Base-by-base conservation (phyloP, 805 yeast species). In the Zygoascus ofunaensis region DNA sequence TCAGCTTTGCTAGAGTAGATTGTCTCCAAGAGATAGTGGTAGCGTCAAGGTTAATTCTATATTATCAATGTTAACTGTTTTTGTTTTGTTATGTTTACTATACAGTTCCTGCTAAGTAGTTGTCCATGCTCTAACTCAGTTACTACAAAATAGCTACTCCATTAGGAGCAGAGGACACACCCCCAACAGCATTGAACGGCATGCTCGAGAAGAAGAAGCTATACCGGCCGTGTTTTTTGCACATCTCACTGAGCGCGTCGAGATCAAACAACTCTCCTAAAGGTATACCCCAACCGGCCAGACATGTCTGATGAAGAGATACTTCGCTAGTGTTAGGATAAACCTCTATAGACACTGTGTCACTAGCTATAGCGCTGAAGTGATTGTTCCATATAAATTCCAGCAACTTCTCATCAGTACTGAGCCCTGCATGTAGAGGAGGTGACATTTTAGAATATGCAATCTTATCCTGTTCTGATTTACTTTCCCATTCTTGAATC, bases 81-180 rank as follows among this genome's bases (percentile, higher is more conserved):
- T n/a, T n/a, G n/a, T n/a, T n/a, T n/a, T n/a, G n/a, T n/a, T n/a
- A n/a, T n/a, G n/a, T n/a, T n/a, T n/a, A n/a, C n/a, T n/a, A n/a
- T n/a, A n/a, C n/a, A n/a, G n/a, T n/a, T n/a, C n/a, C n/a, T n/a
- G n/a, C n/a, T n/a, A n/a, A n/a, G n/a, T n/a, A n/a, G n/a, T n/a
- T n/a, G n/a, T n/a, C n/a, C n/a, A n/a, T n/a, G n/a, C n/a, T n/a
- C n/a, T n/a, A n/a, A n/a, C n/a, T n/a, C n/a, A n/a, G n/a, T n/a
- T n/a, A n/a, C n/a, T 45, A 58, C 34, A 58, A 46, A 20, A 58
- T 52, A 17, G 72, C 76, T 8, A 73, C 72, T 1, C 79, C 74
- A 52, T 75, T 72, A 1, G 67, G 63, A 5, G 61, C 51, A 10
- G 66, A 54, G 14, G 66, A 59, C 2, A 63, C 64, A 21, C 66